Conservation (phyloP, 345 rosid species). For the Murraya koenigii region DNA sequence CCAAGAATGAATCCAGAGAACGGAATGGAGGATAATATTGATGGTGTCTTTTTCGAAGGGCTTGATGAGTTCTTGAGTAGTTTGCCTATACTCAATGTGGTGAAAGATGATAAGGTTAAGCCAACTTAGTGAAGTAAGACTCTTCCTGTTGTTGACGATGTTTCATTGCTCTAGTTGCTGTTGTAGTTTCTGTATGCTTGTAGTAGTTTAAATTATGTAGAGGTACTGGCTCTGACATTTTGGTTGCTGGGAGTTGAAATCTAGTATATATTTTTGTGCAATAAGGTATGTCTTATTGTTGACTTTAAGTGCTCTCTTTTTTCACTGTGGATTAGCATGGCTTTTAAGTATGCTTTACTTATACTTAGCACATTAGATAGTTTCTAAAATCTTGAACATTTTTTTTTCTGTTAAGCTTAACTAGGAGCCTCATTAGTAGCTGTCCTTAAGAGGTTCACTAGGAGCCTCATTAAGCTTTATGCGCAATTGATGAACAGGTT, state of each 20-base stretch:
- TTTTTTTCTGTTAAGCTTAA: too few relatives aligned
- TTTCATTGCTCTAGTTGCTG: conserved; percentile 24
- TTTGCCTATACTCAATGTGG: conserved; percentile 87
- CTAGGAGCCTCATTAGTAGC: background rate
- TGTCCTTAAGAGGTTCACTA: background rate
- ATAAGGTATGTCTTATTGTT: conserved; percentile 12
- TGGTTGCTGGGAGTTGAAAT: conserved; percentile 25
- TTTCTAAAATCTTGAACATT: background rate
- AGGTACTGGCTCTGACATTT: conserved; percentile 16
- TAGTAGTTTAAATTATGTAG: conserved; percentile 28
- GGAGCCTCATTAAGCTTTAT: background rate
- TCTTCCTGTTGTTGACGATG: conserved; percentile 21
- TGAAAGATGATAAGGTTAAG: conserved; percentile 80
- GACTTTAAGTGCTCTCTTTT: background rate
- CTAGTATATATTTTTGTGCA: conserved; percentile 33
- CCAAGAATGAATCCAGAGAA: conserved; percentile 39
- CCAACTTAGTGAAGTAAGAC: conserved; percentile 58
- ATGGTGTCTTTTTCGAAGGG: conserved; percentile 90
- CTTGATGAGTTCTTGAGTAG: conserved; percentile 95
- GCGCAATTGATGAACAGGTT: background rate
- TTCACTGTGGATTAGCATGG: background rate
- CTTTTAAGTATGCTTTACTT: background rate
- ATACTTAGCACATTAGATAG: background rate
- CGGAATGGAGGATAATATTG: conserved; percentile 72
- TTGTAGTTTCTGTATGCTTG: conserved; percentile 19